Evolutionary conservation across 78 protist species (phyloP), one percentile per base, ranked within the genome.

Genomic region (Corallochytrium limacisporum): DNA sequence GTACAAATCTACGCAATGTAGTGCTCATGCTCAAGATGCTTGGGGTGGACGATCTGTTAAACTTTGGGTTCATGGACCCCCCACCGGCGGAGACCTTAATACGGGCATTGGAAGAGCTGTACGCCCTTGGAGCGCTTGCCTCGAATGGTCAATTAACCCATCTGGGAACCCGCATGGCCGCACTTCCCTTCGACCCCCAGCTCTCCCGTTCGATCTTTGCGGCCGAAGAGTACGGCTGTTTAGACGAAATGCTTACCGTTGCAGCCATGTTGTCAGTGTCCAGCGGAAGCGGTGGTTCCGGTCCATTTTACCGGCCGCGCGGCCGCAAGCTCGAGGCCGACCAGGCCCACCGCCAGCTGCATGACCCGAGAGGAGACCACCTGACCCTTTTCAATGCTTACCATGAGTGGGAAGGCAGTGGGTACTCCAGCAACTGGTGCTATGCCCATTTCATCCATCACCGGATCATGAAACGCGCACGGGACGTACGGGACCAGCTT

Each of bases 61-160:
- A 89, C 57, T 96, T 96, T 70, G 98, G 93, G 44, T 96, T 92
- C 32, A 79, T 96, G 97, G 99, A 96, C 75, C 96, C 98, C 4
- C 99, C 99, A 38, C 97, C 99, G 7, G 79, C 94, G 0, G 97
- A 93, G 79, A 88, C 98, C 2, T 70, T 96, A 9, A 90, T 91
- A n/a, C 69, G 84, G 1, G 98, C 98, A 13, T 71, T 76, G 24
- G 65, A 62, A 39, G 68, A 62, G 54, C 80, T 91, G 24, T 89
- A 83, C 31, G 96, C 96, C 10, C 81, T 87, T 18, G 92, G 94
- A 13, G 95, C 98, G 16, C 79, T 96, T 38, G 20, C 15, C 0
- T 0, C 26, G 10, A 24, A 63, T 10, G 98, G 98, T n/a, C 91
- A 92, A 72, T 61, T 96, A 31, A 94, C 99, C n/a, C 86, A 79